Percentiles rank a stretch among this genome's conserved stretches.
These are phyloP conservation scores for Euphorbia corollata DNA, from an alignment of 441 rosid genomes.

Conservation along the genomic window DNA sequence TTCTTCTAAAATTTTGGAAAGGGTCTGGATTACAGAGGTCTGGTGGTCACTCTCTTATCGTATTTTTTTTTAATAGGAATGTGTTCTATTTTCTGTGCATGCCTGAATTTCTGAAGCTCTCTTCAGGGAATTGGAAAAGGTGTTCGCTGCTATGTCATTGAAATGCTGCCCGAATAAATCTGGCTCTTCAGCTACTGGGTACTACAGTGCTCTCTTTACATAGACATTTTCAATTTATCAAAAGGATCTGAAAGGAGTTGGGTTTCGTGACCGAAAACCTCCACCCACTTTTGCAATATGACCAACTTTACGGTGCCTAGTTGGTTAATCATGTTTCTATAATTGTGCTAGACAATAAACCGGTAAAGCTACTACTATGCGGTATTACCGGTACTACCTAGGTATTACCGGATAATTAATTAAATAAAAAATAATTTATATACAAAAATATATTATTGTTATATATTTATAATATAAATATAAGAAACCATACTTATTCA, in stretches of 20 bases:
- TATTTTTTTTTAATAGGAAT: not conserved
- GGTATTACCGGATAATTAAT: too few species aligned
- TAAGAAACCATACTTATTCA: too few species aligned
- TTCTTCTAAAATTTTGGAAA: conserved; percentile 75
- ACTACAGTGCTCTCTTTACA: conserved; percentile 16
- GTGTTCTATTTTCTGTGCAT: conserved; percentile 16
- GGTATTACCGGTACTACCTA: too few species aligned
- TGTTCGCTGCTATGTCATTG: conserved; percentile 67
- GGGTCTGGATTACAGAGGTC: conserved; percentile 73
- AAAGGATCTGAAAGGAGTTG: not conserved
- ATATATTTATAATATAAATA: too few species aligned
- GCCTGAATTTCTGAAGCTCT: conserved; percentile 13
- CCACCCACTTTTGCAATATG: not conserved
- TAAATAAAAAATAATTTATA: too few species aligned
- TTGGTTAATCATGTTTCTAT: not conserved
- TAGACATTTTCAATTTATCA: not conserved
- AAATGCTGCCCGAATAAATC: conserved; percentile 67
- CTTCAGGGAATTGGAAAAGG: conserved; percentile 77
- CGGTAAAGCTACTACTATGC: too few species aligned
- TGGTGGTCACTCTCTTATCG: conserved; percentile 15
- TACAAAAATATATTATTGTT: too few species aligned
- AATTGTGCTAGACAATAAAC: too few species aligned
- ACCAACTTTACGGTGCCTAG: not conserved
- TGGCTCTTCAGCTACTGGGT: conserved; percentile 47
- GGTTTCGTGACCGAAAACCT: not conserved